Percentiles rank a stretch among this genome's conserved stretches.
phyloP scores from a whole-genome alignment of 441 rosid genomes.

The Jatropha multifida region DNA sequence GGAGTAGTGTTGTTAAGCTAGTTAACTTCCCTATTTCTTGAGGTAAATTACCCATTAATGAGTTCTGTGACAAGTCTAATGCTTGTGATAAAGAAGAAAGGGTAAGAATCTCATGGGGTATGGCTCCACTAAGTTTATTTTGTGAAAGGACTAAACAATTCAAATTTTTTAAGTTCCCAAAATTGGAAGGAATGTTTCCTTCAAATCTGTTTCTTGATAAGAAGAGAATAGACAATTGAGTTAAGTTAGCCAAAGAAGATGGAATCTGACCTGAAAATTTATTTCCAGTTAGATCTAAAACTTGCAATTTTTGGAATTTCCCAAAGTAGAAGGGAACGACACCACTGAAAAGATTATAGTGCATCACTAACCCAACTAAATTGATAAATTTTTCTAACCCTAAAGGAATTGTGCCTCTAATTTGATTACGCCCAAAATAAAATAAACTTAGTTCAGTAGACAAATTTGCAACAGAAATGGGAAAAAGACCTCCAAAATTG shows the following conservation, averaged over 20 bases:
- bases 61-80: conserved; percentile 26
- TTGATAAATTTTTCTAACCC: neutral
- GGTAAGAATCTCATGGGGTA: conserved; percentile 11
- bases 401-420: conserved; percentile 8
- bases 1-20: neutral
- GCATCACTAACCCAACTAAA: neutral
- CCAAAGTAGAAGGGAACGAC: conserved; percentile 11
- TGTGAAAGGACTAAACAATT: neutral
- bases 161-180: conserved; percentile 6
- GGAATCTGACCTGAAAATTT: conserved; percentile 24
- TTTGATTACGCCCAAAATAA: neutral
- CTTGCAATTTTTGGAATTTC: conserved; percentile 15
- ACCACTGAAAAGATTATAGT: conserved; percentile 14
- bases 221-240: neutral
- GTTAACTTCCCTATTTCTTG: conserved; percentile 10
- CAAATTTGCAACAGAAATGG: conserved; percentile 14
- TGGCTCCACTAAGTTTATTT: conserved; percentile 24
- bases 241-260: conserved; percentile 28
- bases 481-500: conserved; percentile 14
- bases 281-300: neutral
- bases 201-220: conserved; percentile 7
- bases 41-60: neutral
- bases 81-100: conserved; percentile 7
- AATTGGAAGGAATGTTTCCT: conserved; percentile 23
- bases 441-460: neutral